Base-by-base conservation (phyloP, 2,329 filamentous ascomycete species). In the Colletotrichum costaricense region DNA sequence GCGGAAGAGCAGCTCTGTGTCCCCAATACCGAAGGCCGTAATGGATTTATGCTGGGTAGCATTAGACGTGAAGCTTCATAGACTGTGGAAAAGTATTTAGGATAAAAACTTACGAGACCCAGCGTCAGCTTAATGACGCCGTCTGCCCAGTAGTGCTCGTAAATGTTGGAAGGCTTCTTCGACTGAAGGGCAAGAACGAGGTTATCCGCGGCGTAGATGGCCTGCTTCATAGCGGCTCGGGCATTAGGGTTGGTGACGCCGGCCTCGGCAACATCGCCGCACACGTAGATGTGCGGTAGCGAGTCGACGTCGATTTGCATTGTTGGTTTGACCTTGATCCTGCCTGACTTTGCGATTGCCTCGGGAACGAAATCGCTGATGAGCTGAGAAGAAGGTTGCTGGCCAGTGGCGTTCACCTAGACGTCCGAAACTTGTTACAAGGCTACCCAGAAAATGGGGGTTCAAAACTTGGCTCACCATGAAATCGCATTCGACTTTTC, bases 201-300 rank as follows among this genome's bases (percentile, higher is more conserved):
- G 74, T 93, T 93, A 52, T 86, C 84, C 2, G 86, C 86, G 0
- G 86, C 89, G 4, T 89, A 77, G 35, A 83, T 81, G 3, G 87
- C 88, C 76, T 93, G 91, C 12, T 84, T 82, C 57, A 84, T 83
- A 0, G 88, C 89, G 0, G 89, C 86, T 11, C 90, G 84, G 0
- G 87, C 89, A 77, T 91, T 91, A 6, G 87, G 87, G 56, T 86
- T 87, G 46, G 82, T 80, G 0, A 83, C 82, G 0, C 85, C 84
- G 1, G 86, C 86, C 30, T 89, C 88, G 4, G 90, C 87, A 5
- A 93, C 89, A 74, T 93, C 91, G 22, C 92, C 92, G n/a, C 90
- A 87, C 1, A 88, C 88, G 76, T 91, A 93, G 2, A 93, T 83
- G 73, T 90, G 86, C 2, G 85, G 83, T 9, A 87, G 82, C 0